Conservation (phyloP, 805 yeast species). For the Limtongozyma cylindracea region DNA sequence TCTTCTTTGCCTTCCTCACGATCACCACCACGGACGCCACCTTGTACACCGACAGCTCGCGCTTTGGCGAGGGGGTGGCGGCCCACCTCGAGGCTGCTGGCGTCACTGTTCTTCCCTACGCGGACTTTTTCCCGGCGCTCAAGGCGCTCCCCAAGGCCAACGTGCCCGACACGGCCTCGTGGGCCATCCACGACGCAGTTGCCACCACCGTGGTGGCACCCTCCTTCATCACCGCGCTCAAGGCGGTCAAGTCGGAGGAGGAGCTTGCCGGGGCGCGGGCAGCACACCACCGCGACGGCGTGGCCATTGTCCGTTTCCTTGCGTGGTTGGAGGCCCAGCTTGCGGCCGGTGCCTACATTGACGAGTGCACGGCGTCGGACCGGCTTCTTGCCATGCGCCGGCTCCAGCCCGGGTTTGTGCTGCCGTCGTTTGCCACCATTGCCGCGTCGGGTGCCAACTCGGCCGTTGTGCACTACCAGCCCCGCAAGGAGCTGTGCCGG, state of each 20-base stretch:
- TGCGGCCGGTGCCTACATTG: conserved; percentile 15
- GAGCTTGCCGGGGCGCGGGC: conserved; percentile 48
- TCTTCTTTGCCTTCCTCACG: conserved; percentile 46
- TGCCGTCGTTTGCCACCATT: conserved; percentile 53
- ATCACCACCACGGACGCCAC: conserved; percentile 10
- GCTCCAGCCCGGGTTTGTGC: conserved; percentile 27
- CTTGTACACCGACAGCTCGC: conserved; percentile 27
- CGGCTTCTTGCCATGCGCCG: conserved; percentile 30
- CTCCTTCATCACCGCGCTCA: conserved; percentile 19
- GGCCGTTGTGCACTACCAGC: conserved; percentile 54
- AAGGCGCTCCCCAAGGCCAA: conserved; percentile 1
- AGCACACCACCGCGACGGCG: conserved; percentile 72
- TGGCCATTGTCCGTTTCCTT: conserved; percentile 45
- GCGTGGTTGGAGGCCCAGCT: conserved; percentile 57
- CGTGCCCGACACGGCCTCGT: too few species aligned
- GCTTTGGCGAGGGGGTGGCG: conserved; percentile 8
- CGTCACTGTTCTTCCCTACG: conserved; percentile 22
- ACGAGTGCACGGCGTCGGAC: conserved; percentile 42
- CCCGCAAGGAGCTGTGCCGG: conserved; percentile 28
- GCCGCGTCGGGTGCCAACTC: conserved; percentile 58
- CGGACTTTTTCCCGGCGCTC: conserved; percentile 31
- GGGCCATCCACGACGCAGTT: too few species aligned
- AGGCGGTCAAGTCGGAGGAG: conserved; percentile 46
- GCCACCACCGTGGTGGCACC: too few species aligned
- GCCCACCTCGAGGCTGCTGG: conserved; percentile 7